A percentile compares a stretch with the other conserved stretches of the same genome.
Conservation (phyloP, 2,329 filamentous ascomycete genomes). For the Cordyceps pruinosa region DNA sequence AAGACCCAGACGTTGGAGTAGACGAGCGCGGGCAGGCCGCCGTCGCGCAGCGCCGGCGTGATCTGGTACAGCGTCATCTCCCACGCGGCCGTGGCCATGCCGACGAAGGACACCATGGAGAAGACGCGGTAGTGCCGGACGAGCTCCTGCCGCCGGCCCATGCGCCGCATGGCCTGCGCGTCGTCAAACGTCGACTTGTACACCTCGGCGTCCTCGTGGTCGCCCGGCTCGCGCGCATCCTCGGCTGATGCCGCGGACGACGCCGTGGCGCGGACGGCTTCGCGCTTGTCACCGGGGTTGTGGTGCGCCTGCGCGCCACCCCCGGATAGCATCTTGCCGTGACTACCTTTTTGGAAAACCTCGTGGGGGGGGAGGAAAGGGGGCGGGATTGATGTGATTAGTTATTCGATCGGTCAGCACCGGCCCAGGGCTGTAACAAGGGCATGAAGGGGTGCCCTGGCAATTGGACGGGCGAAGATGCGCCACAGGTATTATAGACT, state of each 20-base stretch:
- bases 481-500: background rate
- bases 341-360: background rate
- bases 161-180: constrained; percentile 4
- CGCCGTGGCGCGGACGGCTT: background rate
- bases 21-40: constrained; percentile 2
- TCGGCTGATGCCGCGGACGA: background rate
- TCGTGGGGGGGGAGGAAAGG: background rate
- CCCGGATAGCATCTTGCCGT: background rate
- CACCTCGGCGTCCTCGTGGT: background rate
- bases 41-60: constrained; percentile 10
- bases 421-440: background rate
- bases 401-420: background rate
- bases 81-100: constrained; percentile 11
- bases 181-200: constrained; percentile 10
- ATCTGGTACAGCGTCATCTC: constrained; percentile 9
- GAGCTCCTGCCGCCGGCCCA: constrained; percentile 10
- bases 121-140: constrained; percentile 11
- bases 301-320: background rate
- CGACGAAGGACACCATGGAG: constrained; percentile 12
- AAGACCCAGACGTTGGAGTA: constrained; percentile 11
- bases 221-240: background rate
- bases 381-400: background rate
- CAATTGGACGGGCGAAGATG: too few relatives aligned
- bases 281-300: background rate
- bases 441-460: background rate